Percentiles rank a stretch among this genome's conserved stretches.
Evolutionary conservation across 768 basidiomycete species (phyloP).

Genomic region (Polyporus arcularius): DNA sequence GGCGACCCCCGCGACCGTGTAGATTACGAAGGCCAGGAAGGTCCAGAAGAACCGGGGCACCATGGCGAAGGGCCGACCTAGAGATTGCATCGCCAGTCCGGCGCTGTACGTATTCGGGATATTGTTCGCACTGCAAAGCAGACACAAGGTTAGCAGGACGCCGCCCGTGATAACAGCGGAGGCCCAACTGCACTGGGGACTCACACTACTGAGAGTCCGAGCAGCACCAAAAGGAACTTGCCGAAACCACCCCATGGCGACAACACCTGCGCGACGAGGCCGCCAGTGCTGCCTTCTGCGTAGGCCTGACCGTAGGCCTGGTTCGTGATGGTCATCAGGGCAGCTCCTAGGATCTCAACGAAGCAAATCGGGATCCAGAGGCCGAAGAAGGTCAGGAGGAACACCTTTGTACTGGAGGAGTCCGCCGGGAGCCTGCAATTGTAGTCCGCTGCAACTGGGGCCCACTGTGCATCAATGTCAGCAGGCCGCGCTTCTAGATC

Average conservation of each 20-base stretch:
- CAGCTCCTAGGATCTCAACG: slow-evolving; percentile 51
- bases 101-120: slow-evolving; percentile 50
- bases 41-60: slow-evolving; percentile 43
- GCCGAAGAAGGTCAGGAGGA: slow-evolving; percentile 52
- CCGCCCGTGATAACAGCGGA: too few relatives aligned
- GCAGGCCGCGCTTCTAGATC: not conserved
- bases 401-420: slow-evolving; percentile 44
- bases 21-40: slow-evolving; percentile 42
- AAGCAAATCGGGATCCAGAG: slow-evolving; percentile 50
- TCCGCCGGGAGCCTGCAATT: slow-evolving; percentile 50
- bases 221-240: slow-evolving; percentile 47
- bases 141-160: not conserved
- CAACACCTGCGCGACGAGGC: slow-evolving; percentile 44
- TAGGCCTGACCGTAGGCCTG: slow-evolving; percentile 39
- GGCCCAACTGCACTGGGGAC: not conserved
- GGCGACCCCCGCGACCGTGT: slow-evolving; percentile 49
- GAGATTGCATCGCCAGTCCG: slow-evolving; percentile 45
- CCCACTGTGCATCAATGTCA: slow-evolving; percentile 35
- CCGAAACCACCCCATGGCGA: slow-evolving; percentile 42
- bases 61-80: slow-evolving; percentile 41
- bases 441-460: slow-evolving; percentile 55
- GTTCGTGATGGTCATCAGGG: slow-evolving; percentile 41
- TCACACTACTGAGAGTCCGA: slow-evolving; percentile 44
- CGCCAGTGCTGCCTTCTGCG: slow-evolving; percentile 42
- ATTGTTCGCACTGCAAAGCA: slow-evolving; percentile 42